Percentiles rank a stretch among this genome's conserved stretches.
Evolutionary conservation across 1,284 basidiomycete species (phyloP).

Genomic region (Leccinum fallax): DNA sequence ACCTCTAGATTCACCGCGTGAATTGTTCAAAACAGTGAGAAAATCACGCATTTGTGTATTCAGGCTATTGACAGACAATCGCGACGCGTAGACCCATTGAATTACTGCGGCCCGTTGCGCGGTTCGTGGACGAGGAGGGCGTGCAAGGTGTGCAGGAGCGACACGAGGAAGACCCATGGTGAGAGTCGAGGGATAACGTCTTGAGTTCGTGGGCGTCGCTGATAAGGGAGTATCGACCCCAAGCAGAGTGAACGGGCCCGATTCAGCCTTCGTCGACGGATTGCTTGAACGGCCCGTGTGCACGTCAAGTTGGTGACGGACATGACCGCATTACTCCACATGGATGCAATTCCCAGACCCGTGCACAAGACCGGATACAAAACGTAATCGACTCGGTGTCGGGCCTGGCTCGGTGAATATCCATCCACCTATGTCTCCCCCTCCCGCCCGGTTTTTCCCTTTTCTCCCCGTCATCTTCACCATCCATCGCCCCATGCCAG

Average conservation of each 20-base stretch:
- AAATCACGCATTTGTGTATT: background rate
- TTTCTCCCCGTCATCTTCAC: slow-evolving; percentile 11
- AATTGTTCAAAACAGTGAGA: slow-evolving; percentile 61
- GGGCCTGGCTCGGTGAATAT: slow-evolving; percentile 37
- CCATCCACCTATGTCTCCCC: slow-evolving; percentile 22
- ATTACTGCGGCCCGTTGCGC: slow-evolving; percentile 49
- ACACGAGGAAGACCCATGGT: slow-evolving; percentile 47
- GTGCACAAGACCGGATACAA: slow-evolving; percentile 13
- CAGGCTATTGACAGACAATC: background rate
- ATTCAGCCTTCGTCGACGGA: background rate
- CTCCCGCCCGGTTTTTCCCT: slow-evolving; percentile 24
- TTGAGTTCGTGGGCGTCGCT: slow-evolving; percentile 7
- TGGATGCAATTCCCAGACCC: slow-evolving; percentile 13
- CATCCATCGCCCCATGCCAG: slow-evolving; percentile 41
- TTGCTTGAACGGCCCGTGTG: background rate
- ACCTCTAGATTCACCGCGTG: slow-evolving; percentile 47
- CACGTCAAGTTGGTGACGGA: background rate
- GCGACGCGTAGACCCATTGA: slow-evolving; percentile 54
- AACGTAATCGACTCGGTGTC: slow-evolving; percentile 39
- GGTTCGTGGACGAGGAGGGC: slow-evolving; percentile 62
- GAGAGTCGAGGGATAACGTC: slow-evolving; percentile 32
- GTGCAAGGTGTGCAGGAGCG: slow-evolving; percentile 44
- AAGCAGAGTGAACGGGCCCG: slow-evolving; percentile 19
- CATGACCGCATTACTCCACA: slow-evolving; percentile 4
- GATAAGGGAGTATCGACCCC: slow-evolving; percentile 22